These are phyloP conservation scores for Volutella citrinella DNA, from an alignment of 2,329 filamentous ascomycete species.

Conservation along the genomic window DNA sequence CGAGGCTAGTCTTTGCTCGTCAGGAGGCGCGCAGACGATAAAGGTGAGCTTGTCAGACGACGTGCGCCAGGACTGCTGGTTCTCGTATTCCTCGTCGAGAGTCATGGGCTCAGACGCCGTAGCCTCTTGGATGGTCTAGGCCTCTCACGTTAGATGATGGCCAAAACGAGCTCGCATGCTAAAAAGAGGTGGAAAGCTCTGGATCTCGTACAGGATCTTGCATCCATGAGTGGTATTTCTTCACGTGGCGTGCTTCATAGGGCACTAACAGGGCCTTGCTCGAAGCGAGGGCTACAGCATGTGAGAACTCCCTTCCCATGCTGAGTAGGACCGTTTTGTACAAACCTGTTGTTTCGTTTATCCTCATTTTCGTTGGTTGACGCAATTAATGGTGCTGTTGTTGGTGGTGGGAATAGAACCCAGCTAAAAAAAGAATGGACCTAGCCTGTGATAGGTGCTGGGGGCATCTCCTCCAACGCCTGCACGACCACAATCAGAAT, in stretches of 20 bases:
- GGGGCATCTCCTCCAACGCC: no score
- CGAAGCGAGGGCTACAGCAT: conserved; percentile 60
- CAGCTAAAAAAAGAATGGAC: no score
- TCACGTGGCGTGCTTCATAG: conserved; percentile 78
- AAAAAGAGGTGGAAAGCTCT: not conserved
- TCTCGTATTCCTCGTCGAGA: conserved; percentile 79
- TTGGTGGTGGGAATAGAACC: no score
- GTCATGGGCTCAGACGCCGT: conserved; percentile 86
- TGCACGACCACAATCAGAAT: no score
- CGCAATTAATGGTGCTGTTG: no score
- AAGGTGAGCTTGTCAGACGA: conserved; percentile 90
- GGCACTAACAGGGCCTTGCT: conserved; percentile 72
- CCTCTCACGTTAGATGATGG: no score
- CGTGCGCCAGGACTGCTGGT: conserved; percentile 83
- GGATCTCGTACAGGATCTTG: conserved; percentile 61
- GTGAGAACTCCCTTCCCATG: not conserved
- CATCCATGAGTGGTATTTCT: conserved; percentile 89
- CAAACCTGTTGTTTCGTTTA: conserved; percentile 44
- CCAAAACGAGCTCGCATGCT: no score
- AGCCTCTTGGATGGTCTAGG: conserved; percentile 70
- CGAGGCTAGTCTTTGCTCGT: not conserved
- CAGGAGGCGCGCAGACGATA: conserved; percentile 65
- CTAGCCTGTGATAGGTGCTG: no score
- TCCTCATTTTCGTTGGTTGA: conserved; percentile 41
- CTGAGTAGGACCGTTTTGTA: not conserved